Conservation (phyloP, 2,329 filamentous ascomycete genomes). For the Nigrospora sphaerica region DNA sequence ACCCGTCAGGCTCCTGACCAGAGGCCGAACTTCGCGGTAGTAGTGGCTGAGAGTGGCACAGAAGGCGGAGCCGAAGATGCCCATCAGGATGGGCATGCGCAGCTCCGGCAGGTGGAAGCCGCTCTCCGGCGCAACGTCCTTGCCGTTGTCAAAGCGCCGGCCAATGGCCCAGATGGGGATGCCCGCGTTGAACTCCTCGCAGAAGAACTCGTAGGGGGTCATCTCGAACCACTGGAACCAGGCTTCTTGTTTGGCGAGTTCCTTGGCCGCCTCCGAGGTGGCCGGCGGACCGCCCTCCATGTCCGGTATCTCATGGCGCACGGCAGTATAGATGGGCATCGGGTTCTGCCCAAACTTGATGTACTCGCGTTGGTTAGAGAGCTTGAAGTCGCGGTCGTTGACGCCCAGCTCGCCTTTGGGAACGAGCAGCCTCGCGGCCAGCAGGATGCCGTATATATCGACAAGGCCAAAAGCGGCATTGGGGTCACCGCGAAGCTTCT, state of each 20-base stretch:
- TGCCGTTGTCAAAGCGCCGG: conserved; percentile 69
- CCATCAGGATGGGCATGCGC: conserved; percentile 76
- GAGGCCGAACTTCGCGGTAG: conserved; percentile 84
- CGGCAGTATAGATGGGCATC: conserved; percentile 90
- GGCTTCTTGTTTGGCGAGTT: conserved; percentile 54
- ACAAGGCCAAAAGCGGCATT: conserved; percentile 82
- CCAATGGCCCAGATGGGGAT: conserved; percentile 95
- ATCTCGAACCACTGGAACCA: conserved; percentile 99
- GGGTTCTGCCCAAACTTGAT: conserved; percentile 74
- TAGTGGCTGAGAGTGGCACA: conserved; percentile 95
- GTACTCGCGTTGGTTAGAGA: conserved; percentile 78
- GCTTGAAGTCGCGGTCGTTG: conserved; percentile 73
- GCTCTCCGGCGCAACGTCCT: conserved; percentile 55
- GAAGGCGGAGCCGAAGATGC: conserved; percentile 95
- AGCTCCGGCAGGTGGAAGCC: conserved; percentile 74
- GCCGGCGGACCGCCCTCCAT: conserved; percentile 34
- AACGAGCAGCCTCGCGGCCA: conserved; percentile 79
- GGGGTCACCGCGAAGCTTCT: conserved; percentile 81
- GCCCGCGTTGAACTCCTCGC: conserved; percentile 82
- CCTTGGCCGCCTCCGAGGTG: conserved; percentile 41
- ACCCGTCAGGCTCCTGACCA: conserved; percentile 67
- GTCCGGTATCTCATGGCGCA: conserved; percentile 87
- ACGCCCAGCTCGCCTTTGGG: conserved; percentile 77
- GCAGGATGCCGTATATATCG: conserved; percentile 81
- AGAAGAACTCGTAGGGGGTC: conserved; percentile 91